These are phyloP conservation scores for Hanseniaspora thailandica DNA, from an alignment of 805 yeast genomes.

Conservation along the genomic window DNA sequence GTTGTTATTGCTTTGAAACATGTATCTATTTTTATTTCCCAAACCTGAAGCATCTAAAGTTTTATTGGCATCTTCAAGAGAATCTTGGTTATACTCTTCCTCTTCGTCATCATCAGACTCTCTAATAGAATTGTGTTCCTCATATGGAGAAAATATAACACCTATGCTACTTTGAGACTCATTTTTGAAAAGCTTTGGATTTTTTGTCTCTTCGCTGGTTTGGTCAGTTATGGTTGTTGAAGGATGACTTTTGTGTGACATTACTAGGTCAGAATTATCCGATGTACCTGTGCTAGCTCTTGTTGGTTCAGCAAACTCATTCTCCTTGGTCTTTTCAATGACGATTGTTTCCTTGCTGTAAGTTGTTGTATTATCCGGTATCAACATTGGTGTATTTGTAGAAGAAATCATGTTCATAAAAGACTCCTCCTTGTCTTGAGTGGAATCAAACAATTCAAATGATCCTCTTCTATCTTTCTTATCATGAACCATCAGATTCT, in stretches of 20 bases:
- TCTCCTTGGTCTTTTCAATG: not conserved
- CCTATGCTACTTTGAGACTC: not conserved
- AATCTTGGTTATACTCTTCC: not conserved
- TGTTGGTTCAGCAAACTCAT: not conserved
- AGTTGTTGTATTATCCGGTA: not conserved
- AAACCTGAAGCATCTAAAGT: not conserved
- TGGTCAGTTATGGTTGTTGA: constrained; percentile 2
- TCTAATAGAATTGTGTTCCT: not conserved
- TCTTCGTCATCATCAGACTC: not conserved
- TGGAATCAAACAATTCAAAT: not conserved
- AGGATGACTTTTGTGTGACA: constrained; percentile 14
- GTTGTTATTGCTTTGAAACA: not conserved
- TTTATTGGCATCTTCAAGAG: not conserved
- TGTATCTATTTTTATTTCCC: not conserved
- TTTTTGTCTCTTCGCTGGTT: not conserved
- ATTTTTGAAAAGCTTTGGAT: not conserved
- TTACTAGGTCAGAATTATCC: constrained; percentile 4
- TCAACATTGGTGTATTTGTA: not conserved
- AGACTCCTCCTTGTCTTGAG: not conserved
- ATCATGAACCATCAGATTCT: constrained; percentile 3
- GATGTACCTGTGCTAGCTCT: constrained; percentile 5
- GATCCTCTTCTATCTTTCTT: not conserved
- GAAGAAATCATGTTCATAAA: not conserved
- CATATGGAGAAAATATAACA: not conserved
- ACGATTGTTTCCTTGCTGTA: not conserved